A percentile compares a stretch with the other conserved stretches of the same genome.
Evolutionary conservation across 306 rosid genomes (phyloP).

Genomic region (Lotus japonicus): DNA sequence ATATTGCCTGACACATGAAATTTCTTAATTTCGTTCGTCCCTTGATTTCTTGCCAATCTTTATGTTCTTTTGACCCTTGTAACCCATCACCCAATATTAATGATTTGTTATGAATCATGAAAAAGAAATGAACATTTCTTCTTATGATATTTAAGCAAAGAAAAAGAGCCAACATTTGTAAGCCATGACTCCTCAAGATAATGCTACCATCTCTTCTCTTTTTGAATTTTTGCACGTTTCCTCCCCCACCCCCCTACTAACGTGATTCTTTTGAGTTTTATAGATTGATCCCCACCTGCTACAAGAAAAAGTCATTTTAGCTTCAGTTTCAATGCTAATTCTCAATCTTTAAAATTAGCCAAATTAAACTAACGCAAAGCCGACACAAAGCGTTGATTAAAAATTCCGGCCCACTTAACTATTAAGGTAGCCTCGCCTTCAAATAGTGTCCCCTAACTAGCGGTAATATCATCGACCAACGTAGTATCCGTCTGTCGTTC

Average conservation of each 20-base stretch:
- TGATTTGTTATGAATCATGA: neutral
- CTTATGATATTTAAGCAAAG: constrained; percentile 4
- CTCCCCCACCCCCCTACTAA: constrained; percentile 22
- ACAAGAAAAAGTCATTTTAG: too few relatives aligned
- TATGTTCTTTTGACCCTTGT: constrained; percentile 12
- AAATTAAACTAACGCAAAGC: too few relatives aligned
- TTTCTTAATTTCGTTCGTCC: constrained; percentile 33
- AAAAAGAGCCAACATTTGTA: constrained; percentile 12
- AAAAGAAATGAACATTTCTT: neutral
- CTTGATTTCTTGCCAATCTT: constrained; percentile 30
- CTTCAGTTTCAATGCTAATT: too few relatives aligned
- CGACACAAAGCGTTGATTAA: too few relatives aligned
- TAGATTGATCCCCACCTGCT: constrained; percentile 8
- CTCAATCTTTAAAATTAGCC: too few relatives aligned
- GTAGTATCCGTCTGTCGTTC: too few relatives aligned
- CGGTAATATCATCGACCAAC: too few relatives aligned
- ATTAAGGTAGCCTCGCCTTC: too few relatives aligned
- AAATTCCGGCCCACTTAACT: too few relatives aligned
- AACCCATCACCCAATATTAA: neutral
- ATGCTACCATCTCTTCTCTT: constrained; percentile 25
- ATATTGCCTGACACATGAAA: constrained; percentile 52
- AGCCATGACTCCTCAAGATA: constrained; percentile 16
- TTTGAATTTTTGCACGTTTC: constrained; percentile 29
- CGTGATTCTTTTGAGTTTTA: neutral
- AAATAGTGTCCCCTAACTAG: too few relatives aligned